Evolutionary conservation across 495 filamentous ascomycete genomes (phyloP), one percentile per base, ranked within the genome.

Genomic region (Aspergillus biplanus): DNA sequence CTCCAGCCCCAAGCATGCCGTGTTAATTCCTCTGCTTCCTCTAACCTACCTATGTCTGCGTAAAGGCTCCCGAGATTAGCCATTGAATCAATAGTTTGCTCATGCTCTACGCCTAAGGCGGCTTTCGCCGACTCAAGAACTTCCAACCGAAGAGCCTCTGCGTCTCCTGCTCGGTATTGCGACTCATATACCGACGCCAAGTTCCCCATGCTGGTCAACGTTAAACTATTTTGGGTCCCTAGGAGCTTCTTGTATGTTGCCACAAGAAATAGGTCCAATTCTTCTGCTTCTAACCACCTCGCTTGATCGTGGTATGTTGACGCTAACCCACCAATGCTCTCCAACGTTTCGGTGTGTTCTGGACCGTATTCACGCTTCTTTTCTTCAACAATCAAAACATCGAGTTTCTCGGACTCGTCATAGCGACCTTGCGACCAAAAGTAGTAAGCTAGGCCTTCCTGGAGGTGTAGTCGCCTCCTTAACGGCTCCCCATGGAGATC

Each of bases 31-130:
- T 33, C 56, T 7, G 59, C 64, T 31, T 63, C 33, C 5, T 60
- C 50, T 33, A 59, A 8, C 12, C n/a, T 42, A 12, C 52, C 50
- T 9, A 27, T 11, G 18, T 57, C 56, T 32, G 42, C 1, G 42
- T 63, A 66, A 3, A 59, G 33, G 13, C 18, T 8, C 7, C 55
- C 64, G 1, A 66, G 31, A 7, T 52, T 62, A 12, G 52, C 55
- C 64, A 78, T 76, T 42, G 71, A 72, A 1, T 33, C 65, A 16
- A 84, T 64, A 5, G 75, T 80, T 16, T 65, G 18, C 11, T 68
- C 69, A 68, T 83, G 73, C 6, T 77, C 66, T 7, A 35, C 53
- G 13, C 80, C 80, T 0, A 79, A 59, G 9, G 68, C 56, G 44
- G 39, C 64, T 57, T 70, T 71, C 7, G 59, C 62, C 2, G 31